phyloP scores from a whole-genome alignment of 106 monocot genomes.

The Dioscorea alata region DNA sequence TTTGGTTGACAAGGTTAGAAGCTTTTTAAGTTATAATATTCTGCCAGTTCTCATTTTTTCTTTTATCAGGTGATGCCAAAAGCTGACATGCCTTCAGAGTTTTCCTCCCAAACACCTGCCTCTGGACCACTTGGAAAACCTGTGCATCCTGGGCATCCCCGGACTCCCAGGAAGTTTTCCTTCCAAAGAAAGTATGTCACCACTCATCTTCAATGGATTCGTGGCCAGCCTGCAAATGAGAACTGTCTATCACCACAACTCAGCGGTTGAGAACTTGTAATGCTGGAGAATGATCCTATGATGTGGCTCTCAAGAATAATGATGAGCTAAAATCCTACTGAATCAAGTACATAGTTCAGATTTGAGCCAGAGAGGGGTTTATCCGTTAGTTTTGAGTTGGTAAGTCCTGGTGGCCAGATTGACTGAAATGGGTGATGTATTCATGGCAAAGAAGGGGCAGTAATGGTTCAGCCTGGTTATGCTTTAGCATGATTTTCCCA shows the following conservation, averaged over 20 bases:
- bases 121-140: constrained; percentile 16
- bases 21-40: not conserved
- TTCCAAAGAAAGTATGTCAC: constrained; percentile 9
- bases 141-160: constrained; percentile 14
- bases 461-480: too few species aligned
- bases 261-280: not conserved
- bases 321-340: not conserved
- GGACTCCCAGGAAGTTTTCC: constrained; percentile 16
- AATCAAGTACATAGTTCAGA: not conserved
- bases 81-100: constrained; percentile 45
- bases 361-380: not conserved
- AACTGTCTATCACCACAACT: constrained; percentile 5
- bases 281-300: not conserved
- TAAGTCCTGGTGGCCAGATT: too few species aligned
- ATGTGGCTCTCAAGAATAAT: not conserved
- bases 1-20: not conserved
- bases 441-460: too few species aligned
- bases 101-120: constrained; percentile 17
- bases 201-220: constrained; percentile 54
- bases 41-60: too few species aligned
- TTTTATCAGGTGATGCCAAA: constrained; percentile 47
- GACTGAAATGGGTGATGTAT: too few species aligned
- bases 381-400: too few species aligned
- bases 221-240: constrained; percentile 24
- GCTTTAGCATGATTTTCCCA: too few species aligned